Base-by-base conservation (phyloP, 768 basidiomycete genomes). In the Pleurotus tuoliensis region DNA sequence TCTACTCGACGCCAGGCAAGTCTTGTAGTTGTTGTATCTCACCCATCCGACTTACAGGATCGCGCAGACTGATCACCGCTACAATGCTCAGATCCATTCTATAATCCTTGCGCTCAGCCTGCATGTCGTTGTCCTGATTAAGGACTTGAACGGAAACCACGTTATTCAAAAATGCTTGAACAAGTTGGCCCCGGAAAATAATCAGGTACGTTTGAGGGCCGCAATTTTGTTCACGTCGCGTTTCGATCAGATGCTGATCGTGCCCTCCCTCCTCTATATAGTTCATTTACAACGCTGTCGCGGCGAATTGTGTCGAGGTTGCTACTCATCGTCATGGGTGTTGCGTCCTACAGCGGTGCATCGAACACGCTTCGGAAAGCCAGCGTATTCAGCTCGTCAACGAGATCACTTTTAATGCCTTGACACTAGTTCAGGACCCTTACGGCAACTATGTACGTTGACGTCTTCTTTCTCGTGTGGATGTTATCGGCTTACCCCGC, bases 241-340 rank as follows among this genome's bases (percentile, higher is more conserved):
- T n/a, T n/a, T n/a, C n/a, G n/a, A n/a, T n/a, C n/a, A n/a, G n/a
- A n/a, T n/a, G 22, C 22, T 24, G 34, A 46, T 30, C 22, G 34
- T 22, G n/a, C n/a, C n/a, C 9, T 50, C 44, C 45, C 46, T 57
- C 50, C 4, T 47, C 37, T 38, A 2, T n/a, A 4, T 49, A 94
- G 89, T 98, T 98, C 76, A 99, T 99, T 65, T 99, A 98, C 74
- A 98, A 98, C 65, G 96, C 97, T 56, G 96, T 99, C 37, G 97
- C 97, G 24, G 92, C 93, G 34, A 98, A 98, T 73, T 97, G 97
- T 66, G 94, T 99, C 54, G 97, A 99, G 73, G 97, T 99, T 60
- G 97, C 97, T 13, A 96, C 93, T 46, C 93, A 96, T 67, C 90
- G 94, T 59, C 97, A 99, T 66, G 97, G 97, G 13, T 98, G 97